phyloP scores from a whole-genome alignment of 2,329 filamentous ascomycete species.

The Rhexocercosporidium sp. region DNA sequence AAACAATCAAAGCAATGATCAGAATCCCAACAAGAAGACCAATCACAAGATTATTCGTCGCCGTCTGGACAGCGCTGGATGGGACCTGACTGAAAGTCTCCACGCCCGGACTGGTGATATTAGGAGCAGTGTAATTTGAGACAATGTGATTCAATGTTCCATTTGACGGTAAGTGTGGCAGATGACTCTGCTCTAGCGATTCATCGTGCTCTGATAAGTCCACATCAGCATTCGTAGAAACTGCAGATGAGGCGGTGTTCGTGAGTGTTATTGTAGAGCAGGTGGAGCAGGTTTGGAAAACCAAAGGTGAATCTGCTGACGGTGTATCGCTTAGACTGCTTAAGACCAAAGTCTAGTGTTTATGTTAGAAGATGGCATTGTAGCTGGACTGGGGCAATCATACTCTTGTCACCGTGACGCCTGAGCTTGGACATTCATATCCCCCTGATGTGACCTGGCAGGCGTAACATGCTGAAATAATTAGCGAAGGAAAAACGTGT shows the following conservation, averaged over 20 bases:
- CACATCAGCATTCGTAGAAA: not conserved
- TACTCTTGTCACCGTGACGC: slow-evolving; percentile 21
- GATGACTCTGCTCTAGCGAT: not conserved
- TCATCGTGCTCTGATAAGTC: not conserved
- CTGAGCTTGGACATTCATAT: slow-evolving; percentile 18
- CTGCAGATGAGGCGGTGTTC: no score
- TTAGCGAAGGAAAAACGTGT: not conserved
- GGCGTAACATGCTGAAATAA: slow-evolving; percentile 17
- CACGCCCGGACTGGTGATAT: not conserved
- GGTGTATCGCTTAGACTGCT: slow-evolving; percentile 8
- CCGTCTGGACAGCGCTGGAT: not conserved
- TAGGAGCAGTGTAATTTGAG: not conserved
- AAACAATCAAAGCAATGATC: not conserved
- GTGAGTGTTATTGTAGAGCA: slow-evolving; percentile 11
- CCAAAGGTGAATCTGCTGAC: not conserved
- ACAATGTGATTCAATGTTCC: not conserved
- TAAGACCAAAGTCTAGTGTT: slow-evolving; percentile 8
- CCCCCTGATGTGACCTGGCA: slow-evolving; percentile 19
- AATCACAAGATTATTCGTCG: not conserved
- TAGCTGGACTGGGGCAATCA: not conserved
- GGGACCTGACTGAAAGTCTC: not conserved
- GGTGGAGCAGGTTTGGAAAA: slow-evolving; percentile 17
- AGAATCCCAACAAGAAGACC: not conserved
- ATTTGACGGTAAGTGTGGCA: not conserved
- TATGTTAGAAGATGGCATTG: not conserved